Evolutionary conservation across 2,329 filamentous ascomycete genomes (phyloP), one percentile per base, ranked within the genome.

Genomic region (Cytospora piceae): DNA sequence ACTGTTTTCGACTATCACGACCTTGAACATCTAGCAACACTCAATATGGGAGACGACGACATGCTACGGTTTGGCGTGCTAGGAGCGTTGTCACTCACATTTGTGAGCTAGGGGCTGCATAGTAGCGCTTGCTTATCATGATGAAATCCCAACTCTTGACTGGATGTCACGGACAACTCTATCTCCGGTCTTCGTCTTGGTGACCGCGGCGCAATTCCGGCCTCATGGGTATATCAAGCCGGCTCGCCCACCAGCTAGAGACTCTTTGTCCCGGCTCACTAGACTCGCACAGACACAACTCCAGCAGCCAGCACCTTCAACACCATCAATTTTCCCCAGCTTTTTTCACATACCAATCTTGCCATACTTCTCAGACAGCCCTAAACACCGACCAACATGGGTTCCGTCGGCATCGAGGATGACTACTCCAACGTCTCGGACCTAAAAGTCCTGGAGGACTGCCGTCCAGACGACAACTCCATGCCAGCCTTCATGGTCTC

Each of bases 401-500:
- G 79, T 31, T 81, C 79, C 67, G 71, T 81, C 63, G 70, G 59
- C 53, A 62, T 68, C 49, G 66, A 68, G 51, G 66, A 68, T 59
- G 64, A 63, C 63, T 61, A 72, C 52, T 71, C 73, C 68, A 66
- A 69, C 65, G 68, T 67, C 31, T 65, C 70, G 46, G 73, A 75
- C 65, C 91, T 91, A 75, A 78, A 82, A 63, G 85, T 92, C 77
- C 81, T 92, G 53, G 78, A 82, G 64, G 88, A 90, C 78, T 84
- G 87, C 66, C 81, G 78, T 74, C 86, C 87, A 1, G 77, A 87
- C 67, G 87, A 91, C 76, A 83, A 74, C 63, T 83, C 86, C 53
- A 80, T 92, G 32, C 88, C 88, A 7, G 87, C 90, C 71, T 94
- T 94, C 81, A 92, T 92, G 87, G 90, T 93, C 49, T 92, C 90